A percentile compares a stretch with the other conserved stretches of the same genome.
These are phyloP conservation scores for Phytophthora pisi DNA, from an alignment of 352 stramenopile species.

Conservation along the genomic window DNA sequence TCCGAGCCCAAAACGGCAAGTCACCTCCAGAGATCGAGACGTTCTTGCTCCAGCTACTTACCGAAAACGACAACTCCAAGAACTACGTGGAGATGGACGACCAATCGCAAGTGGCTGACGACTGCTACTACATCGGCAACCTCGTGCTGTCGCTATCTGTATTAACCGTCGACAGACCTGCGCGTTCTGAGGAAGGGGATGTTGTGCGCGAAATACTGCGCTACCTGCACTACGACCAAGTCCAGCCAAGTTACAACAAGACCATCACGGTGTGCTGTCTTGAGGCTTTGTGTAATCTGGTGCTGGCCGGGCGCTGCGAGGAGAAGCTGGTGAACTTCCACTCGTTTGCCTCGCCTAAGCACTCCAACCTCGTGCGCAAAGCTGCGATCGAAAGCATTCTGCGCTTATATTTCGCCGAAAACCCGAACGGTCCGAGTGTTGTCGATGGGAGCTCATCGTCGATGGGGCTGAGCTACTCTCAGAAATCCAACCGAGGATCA, in stretches of 20 bases:
- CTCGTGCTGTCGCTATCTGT: slow-evolving; percentile 78
- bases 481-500: slow-evolving; percentile 24
- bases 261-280: slow-evolving; percentile 85
- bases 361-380: slow-evolving; percentile 79
- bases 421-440: slow-evolving; percentile 45
- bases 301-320: slow-evolving; percentile 69
- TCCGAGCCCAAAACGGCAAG: slow-evolving; percentile 80
- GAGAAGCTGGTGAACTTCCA: slow-evolving; percentile 75
- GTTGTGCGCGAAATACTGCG: slow-evolving; percentile 77
- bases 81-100: slow-evolving; percentile 91
- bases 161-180: slow-evolving; percentile 63
- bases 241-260: slow-evolving; percentile 83
- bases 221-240: slow-evolving; percentile 86
- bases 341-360: slow-evolving; percentile 74
- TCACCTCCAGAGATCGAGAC: slow-evolving; percentile 79
- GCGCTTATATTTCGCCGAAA: slow-evolving; percentile 84
- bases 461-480: slow-evolving; percentile 24
- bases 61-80: slow-evolving; percentile 89
- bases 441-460: slow-evolving; percentile 15
- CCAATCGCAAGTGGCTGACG: slow-evolving; percentile 81
- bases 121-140: slow-evolving; percentile 87
- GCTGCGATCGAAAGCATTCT: slow-evolving; percentile 86
- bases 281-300: slow-evolving; percentile 80
- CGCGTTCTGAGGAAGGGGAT: slow-evolving; percentile 52
- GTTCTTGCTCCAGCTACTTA: slow-evolving; percentile 80